Conservation (phyloP, 495 filamentous ascomycete genomes). For the Hyaloscypha finlandica region DNA sequence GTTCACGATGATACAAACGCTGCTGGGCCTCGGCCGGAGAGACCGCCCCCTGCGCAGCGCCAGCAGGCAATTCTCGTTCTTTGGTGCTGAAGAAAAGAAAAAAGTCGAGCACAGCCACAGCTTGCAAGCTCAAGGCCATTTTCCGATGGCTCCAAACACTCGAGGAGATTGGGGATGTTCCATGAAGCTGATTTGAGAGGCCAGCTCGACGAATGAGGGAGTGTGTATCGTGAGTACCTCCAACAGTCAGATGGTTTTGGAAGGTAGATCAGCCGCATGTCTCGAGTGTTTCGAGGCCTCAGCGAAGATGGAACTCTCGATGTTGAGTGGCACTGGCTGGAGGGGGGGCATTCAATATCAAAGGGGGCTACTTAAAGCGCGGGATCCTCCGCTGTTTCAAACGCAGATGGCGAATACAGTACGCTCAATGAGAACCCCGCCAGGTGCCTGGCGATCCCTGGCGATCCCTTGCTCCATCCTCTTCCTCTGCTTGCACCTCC, state of each 20-base stretch:
- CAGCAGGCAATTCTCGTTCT: too few relatives aligned
- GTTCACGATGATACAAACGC: background rate
- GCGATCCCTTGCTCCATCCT: background rate
- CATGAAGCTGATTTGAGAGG: background rate
- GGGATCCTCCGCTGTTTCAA: background rate
- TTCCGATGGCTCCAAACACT: background rate
- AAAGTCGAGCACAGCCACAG: background rate
- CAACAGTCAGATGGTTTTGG: background rate
- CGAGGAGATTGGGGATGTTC: background rate
- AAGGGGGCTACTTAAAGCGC: background rate
- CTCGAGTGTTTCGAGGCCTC: background rate
- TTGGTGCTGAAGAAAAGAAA: background rate
- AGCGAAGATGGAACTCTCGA: background rate
- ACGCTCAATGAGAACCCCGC: background rate
- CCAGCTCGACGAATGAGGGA: background rate
- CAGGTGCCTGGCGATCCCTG: background rate
- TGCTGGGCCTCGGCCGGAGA: background rate
- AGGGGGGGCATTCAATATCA: background rate
- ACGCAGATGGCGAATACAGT: background rate
- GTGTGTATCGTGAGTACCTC: background rate
- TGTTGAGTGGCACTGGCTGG: background rate
- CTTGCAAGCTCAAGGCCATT: background rate
- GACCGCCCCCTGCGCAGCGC: background rate
- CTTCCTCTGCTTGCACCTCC: too few relatives aligned
- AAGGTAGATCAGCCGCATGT: background rate